A percentile compares a stretch with the other conserved stretches of the same genome.
These are phyloP conservation scores for Mycoemilia scoparia DNA, from an alignment of 192 early-diverging fungal genomes.

Conservation along the genomic window DNA sequence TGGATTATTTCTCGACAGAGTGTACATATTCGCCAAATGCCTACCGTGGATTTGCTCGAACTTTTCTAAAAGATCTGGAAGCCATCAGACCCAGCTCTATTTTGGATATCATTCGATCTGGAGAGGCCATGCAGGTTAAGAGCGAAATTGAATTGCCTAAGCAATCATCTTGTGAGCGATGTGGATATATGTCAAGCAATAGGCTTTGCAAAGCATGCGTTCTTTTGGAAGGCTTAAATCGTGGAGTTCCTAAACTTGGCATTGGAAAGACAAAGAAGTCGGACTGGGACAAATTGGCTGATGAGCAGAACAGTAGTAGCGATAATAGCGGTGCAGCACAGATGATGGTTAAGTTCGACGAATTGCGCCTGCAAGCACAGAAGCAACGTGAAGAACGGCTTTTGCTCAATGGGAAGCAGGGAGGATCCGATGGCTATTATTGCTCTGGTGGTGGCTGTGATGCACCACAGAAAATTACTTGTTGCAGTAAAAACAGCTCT, in stretches of 20 bases:
- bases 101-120: conserved; percentile 89
- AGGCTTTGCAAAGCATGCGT: conserved; percentile 88
- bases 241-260: conserved; percentile 62
- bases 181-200: conserved; percentile 90
- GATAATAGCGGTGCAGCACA: too few relatives aligned
- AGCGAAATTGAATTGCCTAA: conserved; percentile 39
- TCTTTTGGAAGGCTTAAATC: conserved; percentile 80
- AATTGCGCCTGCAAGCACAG: too few relatives aligned
- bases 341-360: too few relatives aligned
- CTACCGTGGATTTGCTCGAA: conserved; percentile 85
- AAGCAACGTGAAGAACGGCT: too few relatives aligned
- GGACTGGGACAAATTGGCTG: background rate
- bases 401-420: too few relatives aligned
- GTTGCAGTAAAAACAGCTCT: too few relatives aligned
- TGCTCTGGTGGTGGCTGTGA: too few relatives aligned
- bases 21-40: conserved; percentile 96
- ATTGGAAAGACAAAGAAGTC: conserved; percentile 6
- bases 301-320: background rate
- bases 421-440: too few relatives aligned
- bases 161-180: conserved; percentile 55
- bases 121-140: conserved; percentile 69
- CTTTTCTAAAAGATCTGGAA: conserved; percentile 91
- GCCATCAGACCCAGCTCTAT: conserved; percentile 72
- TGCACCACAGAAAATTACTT: too few relatives aligned
- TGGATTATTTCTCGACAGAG: conserved; percentile 98